A percentile compares a stretch with the other conserved stretches of the same genome.
phyloP scores from a whole-genome alignment of 2,329 filamentous ascomycete genomes.

The Anisogramma anomala region DNA sequence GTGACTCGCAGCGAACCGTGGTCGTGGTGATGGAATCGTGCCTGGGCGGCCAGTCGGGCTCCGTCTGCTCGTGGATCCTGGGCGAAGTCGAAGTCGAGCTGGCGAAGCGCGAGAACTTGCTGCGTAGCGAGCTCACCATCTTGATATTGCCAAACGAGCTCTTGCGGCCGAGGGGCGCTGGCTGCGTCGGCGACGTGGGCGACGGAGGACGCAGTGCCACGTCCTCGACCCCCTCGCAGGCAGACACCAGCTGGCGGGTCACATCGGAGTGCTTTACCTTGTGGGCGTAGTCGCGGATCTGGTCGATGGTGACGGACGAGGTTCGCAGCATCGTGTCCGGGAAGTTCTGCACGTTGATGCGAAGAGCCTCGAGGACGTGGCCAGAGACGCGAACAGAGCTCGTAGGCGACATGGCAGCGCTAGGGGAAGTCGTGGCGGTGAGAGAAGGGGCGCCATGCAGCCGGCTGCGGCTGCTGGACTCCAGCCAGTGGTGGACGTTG shows the following conservation, averaged over 20 bases:
- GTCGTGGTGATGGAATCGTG: slow-evolving; percentile 2
- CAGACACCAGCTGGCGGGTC: background rate
- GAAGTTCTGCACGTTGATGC: slow-evolving; percentile 43
- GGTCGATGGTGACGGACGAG: slow-evolving; percentile 44
- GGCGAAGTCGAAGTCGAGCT: background rate
- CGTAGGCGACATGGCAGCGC: slow-evolving; percentile 5
- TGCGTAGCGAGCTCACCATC: slow-evolving; percentile 9
- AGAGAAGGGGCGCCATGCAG: background rate
- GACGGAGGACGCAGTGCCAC: slow-evolving; percentile 3
- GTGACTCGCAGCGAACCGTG: background rate
- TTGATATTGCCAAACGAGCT: slow-evolving; percentile 3
- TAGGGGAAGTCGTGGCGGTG: background rate
- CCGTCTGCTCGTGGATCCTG: background rate
- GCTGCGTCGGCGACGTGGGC: background rate
- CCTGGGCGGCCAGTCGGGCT: background rate
- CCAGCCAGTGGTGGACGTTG: slow-evolving; percentile 14
- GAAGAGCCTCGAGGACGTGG: slow-evolving; percentile 41
- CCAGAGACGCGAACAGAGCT: slow-evolving; percentile 38
- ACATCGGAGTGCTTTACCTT: slow-evolving; percentile 33
- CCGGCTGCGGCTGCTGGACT: slow-evolving; percentile 5
- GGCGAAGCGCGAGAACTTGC: slow-evolving; percentile 5
- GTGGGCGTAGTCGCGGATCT: slow-evolving; percentile 43
- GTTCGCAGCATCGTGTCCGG: slow-evolving; percentile 48
- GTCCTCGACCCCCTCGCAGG: slow-evolving; percentile 15
- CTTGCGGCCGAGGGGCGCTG: slow-evolving; percentile 6